A percentile compares a stretch with the other conserved stretches of the same genome.
Evolutionary conservation across 2,329 filamentous ascomycete species (phyloP).

Genomic region (Pleoardoris graminearum): DNA sequence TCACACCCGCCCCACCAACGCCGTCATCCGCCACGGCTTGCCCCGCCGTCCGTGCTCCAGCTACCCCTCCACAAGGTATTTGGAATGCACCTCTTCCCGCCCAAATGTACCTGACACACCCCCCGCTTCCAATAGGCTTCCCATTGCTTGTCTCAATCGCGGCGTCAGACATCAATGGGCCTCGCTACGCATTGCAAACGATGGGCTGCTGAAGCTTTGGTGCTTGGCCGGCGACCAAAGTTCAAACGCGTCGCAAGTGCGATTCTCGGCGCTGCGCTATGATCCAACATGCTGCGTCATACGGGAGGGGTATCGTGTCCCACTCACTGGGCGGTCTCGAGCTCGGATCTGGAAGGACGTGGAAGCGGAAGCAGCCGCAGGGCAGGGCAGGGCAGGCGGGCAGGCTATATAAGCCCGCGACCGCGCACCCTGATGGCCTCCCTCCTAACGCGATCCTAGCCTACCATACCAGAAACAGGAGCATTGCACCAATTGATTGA

Average conservation of each 20-base stretch:
- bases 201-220: no score
- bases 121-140: neutral
- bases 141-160: neutral
- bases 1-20: neutral
- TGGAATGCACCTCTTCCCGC: neutral
- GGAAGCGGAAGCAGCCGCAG: neutral
- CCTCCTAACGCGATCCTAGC: neutral
- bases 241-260: no score
- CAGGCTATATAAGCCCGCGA: neutral
- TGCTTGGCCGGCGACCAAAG: no score
- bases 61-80: slow-evolving; percentile 12
- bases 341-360: slow-evolving; percentile 1
- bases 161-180: neutral
- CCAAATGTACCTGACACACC: neutral
- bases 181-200: no score
- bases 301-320: no score
- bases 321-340: no score
- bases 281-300: no score
- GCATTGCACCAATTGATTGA: slow-evolving; percentile 4
- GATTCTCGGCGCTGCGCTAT: no score
- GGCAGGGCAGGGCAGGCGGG: no score
- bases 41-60: slow-evolving; percentile 7
- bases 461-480: slow-evolving; percentile 1
- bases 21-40: neutral
- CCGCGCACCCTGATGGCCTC: slow-evolving; percentile 13